A percentile compares a stretch with the other conserved stretches of the same genome.
phyloP scores from a whole-genome alignment of 2,329 filamentous ascomycete species.

The Botrytis medusae region DNA sequence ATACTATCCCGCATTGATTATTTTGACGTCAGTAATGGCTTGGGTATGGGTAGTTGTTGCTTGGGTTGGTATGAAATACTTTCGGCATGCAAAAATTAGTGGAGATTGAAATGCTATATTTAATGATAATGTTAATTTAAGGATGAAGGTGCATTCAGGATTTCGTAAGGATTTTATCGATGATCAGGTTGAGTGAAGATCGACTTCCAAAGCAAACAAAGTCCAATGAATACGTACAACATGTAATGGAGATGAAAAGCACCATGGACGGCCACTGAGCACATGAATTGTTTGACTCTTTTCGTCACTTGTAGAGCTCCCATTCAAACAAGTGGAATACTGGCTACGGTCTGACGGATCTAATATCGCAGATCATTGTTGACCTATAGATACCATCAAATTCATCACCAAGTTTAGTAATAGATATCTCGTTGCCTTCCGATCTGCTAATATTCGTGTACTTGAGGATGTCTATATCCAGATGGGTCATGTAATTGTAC shows the following conservation, averaged over 20 bases:
- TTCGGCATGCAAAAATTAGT: conserved; percentile 87
- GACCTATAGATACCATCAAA: background rate
- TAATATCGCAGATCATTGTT: background rate
- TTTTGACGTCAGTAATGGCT: conserved; percentile 91
- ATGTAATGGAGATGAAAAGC: background rate
- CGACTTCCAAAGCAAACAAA: background rate
- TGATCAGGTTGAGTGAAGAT: background rate
- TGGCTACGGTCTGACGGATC: background rate
- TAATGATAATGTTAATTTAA: conserved; percentile 20
- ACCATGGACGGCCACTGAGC: background rate
- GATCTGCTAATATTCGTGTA: background rate
- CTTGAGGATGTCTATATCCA: background rate
- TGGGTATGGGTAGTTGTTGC: conserved; percentile 99
- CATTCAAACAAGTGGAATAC: no score
- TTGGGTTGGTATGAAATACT: conserved; percentile 99
- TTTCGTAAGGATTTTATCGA: background rate
- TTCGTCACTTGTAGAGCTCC: background rate
- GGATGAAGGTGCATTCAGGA: background rate
- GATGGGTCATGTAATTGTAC: background rate
- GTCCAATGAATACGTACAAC: background rate
- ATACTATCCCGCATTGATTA: conserved; percentile 93
- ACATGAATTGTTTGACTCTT: background rate
- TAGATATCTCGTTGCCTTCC: background rate
- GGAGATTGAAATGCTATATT: conserved; percentile 36
- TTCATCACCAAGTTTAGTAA: background rate